Percentiles rank a stretch among this genome's conserved stretches.
These are phyloP conservation scores for Baorangia bicolor DNA, from an alignment of 768 basidiomycete species.

Conservation along the genomic window DNA sequence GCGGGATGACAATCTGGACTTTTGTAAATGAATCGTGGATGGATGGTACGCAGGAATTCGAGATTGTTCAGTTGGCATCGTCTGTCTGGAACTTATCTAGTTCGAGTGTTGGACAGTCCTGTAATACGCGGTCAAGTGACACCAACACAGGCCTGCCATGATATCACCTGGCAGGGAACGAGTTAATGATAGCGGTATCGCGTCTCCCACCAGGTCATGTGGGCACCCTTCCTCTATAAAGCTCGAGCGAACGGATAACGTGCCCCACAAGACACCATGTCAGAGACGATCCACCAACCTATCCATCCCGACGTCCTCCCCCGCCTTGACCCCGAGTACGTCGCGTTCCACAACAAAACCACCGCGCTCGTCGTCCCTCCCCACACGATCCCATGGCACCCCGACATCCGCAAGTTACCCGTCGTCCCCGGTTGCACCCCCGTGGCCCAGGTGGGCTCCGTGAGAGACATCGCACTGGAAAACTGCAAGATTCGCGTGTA, in stretches of 20 bases:
- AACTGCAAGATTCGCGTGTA: conserved; percentile 60
- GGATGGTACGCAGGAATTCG: background rate
- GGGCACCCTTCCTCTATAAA: conserved; percentile 1
- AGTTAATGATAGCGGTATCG: background rate
- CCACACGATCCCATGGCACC: conserved; percentile 61
- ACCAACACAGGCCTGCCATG: background rate
- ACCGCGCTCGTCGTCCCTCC: conserved; percentile 45
- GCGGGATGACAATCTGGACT: too few relatives aligned
- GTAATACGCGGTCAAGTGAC: background rate
- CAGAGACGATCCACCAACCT: conserved; percentile 39
- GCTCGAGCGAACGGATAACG: background rate
- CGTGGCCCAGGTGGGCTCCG: conserved; percentile 54
- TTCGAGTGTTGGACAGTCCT: background rate
- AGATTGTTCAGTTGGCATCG: background rate
- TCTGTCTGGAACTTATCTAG: background rate
- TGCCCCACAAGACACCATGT: conserved; percentile 4
- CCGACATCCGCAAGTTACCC: conserved; percentile 48
- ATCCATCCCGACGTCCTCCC: conserved; percentile 59
- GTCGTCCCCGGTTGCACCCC: conserved; percentile 54
- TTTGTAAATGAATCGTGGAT: too few relatives aligned
- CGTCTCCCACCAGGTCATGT: conserved; percentile 11
- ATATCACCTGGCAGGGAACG: background rate
- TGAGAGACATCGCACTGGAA: conserved; percentile 47
- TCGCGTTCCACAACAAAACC: conserved; percentile 52
- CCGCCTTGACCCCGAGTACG: conserved; percentile 63